Base-by-base conservation (phyloP, 2,329 filamentous ascomycete genomes). In the Aspergillus eucalypticola region DNA sequence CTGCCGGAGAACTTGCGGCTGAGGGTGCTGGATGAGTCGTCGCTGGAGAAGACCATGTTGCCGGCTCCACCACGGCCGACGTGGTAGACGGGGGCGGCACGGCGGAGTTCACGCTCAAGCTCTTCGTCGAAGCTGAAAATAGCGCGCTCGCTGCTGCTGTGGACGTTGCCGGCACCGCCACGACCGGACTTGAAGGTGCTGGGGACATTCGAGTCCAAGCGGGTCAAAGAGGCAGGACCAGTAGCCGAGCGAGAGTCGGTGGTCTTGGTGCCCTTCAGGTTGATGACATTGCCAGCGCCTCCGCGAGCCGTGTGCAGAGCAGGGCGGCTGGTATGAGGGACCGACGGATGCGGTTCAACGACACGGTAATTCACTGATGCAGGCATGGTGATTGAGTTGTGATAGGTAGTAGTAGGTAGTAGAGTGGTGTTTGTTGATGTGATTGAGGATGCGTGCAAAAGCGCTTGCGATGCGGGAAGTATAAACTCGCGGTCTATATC, bases 51-150 rank as follows among this genome's bases (percentile, higher is more conserved):
- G 54, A 79, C 70, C 64, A 72, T 73, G 73, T 88, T 88, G 54
- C 84, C 86, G 11, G 82, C 83, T 42, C 86, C 86, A 19, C 86
- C 86, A 48, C 86, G 81, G 46, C 86, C 86, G 64, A 88, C 83
- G 71, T 87, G 84, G 79, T 87, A 88, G 62, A 88, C 82, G 17
- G 86, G 86, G 2, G 85, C 84, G 50, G 82, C 79, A 38, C 82
- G 78, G 59, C 82, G 79, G 63, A 84, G 77, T 61, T 86, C 82
- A 60, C 82, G 82, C 66, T 85, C 81, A 54, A 88, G 80, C 69
- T 88, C 86, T 76, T 88, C 86, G 72, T 88, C 86, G 75, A 88
- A 88, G 74, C 82, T 84, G 80, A 88, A 88, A 72, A 88, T 87
- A 69, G 83, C 80, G 42, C 84, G 80, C 67, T 88, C 83, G 62